Percentiles rank a stretch among this genome's conserved stretches.
phyloP scores from a whole-genome alignment of 345 rosid species.

The Eucalyptus microcorys region DNA sequence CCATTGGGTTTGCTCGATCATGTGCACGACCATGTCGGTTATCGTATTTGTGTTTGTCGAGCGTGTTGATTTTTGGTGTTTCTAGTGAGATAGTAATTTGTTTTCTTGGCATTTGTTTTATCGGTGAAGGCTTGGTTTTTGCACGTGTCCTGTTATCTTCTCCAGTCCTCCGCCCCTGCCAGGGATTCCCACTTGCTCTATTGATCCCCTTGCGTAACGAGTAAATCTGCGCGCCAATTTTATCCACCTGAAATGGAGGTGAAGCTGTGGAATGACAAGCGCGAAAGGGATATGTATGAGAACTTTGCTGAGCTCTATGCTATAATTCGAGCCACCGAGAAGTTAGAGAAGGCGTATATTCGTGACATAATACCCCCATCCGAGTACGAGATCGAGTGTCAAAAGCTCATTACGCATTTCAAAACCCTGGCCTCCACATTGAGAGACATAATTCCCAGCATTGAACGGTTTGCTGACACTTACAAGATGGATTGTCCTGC shows the following conservation, averaged over 20 bases:
- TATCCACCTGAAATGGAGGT: conserved; percentile 56
- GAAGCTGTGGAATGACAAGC: conserved; percentile 93
- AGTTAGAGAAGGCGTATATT: conserved; percentile 87
- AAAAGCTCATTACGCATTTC: conserved; percentile 85
- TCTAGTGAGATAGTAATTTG: not conserved
- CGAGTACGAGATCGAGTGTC: conserved; percentile 81
- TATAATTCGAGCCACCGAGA: conserved; percentile 90
- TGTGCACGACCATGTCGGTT: not conserved
- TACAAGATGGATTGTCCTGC: conserved; percentile 97
- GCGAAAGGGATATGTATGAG: conserved; percentile 94
- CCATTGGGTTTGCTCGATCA: not conserved
- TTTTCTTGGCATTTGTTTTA: not conserved
- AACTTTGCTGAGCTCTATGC: conserved; percentile 95
- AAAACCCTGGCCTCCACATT: conserved; percentile 71
- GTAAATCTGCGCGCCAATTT: not conserved
- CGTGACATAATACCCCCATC: conserved; percentile 71
- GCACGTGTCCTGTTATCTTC: conserved; percentile 99
- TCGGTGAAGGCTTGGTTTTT: conserved; percentile 4
- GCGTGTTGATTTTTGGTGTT: not conserved
- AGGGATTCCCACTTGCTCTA: not conserved
- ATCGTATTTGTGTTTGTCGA: not conserved
- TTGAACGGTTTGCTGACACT: conserved; percentile 81
- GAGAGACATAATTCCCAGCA: conserved; percentile 70
- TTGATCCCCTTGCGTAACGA: not conserved
- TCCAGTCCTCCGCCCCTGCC: conserved; percentile 34